These are phyloP conservation scores for Gossypium bickii DNA, from an alignment of 345 rosid genomes.

Conservation along the genomic window DNA sequence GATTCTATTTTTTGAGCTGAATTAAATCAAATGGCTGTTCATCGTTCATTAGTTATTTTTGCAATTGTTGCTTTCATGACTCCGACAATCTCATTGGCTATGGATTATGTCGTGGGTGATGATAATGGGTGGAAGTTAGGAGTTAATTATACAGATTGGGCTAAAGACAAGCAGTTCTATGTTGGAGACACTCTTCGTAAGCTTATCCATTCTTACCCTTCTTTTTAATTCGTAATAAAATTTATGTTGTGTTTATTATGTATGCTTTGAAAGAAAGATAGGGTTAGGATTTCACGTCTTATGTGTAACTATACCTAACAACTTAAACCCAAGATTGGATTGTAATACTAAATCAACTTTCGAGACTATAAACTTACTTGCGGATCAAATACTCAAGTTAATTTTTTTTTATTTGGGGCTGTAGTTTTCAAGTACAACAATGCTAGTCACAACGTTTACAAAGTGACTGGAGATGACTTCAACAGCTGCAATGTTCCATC, in stretches of 20 bases:
- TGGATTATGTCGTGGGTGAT: background rate
- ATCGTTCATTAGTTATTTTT: background rate
- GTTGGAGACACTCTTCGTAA: constrained; percentile 11
- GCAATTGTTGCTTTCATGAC: background rate
- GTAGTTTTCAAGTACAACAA: background rate
- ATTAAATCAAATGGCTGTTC: background rate
- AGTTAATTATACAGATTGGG: background rate
- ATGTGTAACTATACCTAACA: too few species aligned
- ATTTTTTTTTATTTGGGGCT: too few species aligned
- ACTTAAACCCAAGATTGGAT: background rate
- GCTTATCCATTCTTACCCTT: background rate
- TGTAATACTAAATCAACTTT: background rate
- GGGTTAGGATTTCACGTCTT: too few species aligned
- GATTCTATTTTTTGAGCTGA: background rate
- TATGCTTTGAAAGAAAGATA: too few species aligned
- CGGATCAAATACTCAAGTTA: background rate
- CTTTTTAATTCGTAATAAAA: too few species aligned
- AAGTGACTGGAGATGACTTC: background rate
- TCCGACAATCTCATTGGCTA: background rate
- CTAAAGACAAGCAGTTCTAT: background rate
- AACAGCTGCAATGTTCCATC: background rate
- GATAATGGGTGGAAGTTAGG: background rate
- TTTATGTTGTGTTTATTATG: too few species aligned
- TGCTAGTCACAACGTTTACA: background rate
- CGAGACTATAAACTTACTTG: background rate